Evolutionary conservation across 2,329 filamentous ascomycete genomes (phyloP).

Genomic region (Fusarium albosuccineum): DNA sequence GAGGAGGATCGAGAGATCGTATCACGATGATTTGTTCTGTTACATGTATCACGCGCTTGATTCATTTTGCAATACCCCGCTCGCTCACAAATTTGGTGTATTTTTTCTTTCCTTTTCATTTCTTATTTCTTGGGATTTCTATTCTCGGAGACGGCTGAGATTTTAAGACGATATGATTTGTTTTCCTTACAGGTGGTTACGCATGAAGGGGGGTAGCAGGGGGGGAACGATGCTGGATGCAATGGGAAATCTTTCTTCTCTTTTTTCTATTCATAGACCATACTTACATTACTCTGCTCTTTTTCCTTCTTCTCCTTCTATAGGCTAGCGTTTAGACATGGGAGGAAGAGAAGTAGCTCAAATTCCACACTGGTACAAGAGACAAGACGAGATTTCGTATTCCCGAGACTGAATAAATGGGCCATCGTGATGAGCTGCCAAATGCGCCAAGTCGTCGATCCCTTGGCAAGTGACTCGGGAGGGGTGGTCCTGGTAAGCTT

Average conservation of each 20-base stretch:
- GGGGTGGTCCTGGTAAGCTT: constrained; percentile 4
- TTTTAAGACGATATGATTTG: constrained; percentile 22
- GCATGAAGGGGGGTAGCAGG: not conserved
- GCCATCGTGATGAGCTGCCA: constrained; percentile 8
- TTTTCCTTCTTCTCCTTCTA: constrained; percentile 7
- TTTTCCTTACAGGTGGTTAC: not conserved
- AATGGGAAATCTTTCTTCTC: not conserved
- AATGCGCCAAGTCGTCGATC: constrained; percentile 28
- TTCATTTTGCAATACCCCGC: constrained; percentile 38
- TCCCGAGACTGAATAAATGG: not conserved
- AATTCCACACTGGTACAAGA: constrained; percentile 25
- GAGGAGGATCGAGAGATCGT: constrained; percentile 14
- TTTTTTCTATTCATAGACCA: constrained; percentile 38
- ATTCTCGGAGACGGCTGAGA: constrained; percentile 30
- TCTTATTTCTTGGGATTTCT: constrained; percentile 8
- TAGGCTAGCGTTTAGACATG: constrained; percentile 32
- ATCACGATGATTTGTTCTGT: constrained; percentile 39
- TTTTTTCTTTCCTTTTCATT: not conserved
- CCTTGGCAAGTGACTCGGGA: constrained; percentile 1
- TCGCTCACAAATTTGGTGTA: constrained; percentile 36
- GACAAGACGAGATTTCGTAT: constrained; percentile 17
- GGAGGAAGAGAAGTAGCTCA: constrained; percentile 4
- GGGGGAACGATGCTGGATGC: constrained; percentile 8
- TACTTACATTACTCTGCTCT: constrained; percentile 27
- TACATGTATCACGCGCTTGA: constrained; percentile 20